Base-by-base conservation (phyloP, 129 eudicot species). In the Lonicera japonica region DNA sequence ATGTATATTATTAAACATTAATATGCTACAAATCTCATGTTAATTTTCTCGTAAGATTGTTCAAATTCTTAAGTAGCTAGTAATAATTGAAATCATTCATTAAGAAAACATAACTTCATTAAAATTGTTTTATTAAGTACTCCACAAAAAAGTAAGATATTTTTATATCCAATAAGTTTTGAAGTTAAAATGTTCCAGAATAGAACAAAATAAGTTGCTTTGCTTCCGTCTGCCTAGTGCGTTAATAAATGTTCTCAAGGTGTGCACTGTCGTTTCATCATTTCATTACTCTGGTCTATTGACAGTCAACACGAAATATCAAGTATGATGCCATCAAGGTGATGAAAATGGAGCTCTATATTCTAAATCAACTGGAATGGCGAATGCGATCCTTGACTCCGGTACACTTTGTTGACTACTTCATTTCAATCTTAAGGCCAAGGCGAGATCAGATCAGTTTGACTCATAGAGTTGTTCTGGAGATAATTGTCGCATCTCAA, bases 321-420 rank as follows among this genome's bases (percentile, higher is more conserved):
- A 29, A 16, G 39, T 60, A 34, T 56, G 47, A 54, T 36, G 47
- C 0, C 15, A 16, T 0, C 1, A 53, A 39, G 1, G 54, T 69
- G 1, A 21, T 51, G 67, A 36, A 10, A 46, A 69, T 69, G 74
- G 74, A 60, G 74, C 23, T 51, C 13, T 15, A 8, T 3, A 50
- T 69, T 25, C 16, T 51, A 66, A 9, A 50, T 18, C 22, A 51
- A 3, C 40, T 69, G 46, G 66, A 21, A 39, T 61, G 61, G 62
- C 39, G 25, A n/a, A 15, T 14, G 39, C 19, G 19, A 61, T 58
- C 66, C 9, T 56, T 55, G 60, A 23, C 53, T 41, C 54, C 55
- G 18, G 7, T 70, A 18, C 5, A 11, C 45, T 58, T 70, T 25
- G 25, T 24, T 4, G 39, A 45, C 11, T 23, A 22, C 36, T 56